A percentile compares a stretch with the other conserved stretches of the same genome.
phyloP scores from a whole-genome alignment of 1,284 basidiomycete species.

The Tranzscheliella williamsii region DNA sequence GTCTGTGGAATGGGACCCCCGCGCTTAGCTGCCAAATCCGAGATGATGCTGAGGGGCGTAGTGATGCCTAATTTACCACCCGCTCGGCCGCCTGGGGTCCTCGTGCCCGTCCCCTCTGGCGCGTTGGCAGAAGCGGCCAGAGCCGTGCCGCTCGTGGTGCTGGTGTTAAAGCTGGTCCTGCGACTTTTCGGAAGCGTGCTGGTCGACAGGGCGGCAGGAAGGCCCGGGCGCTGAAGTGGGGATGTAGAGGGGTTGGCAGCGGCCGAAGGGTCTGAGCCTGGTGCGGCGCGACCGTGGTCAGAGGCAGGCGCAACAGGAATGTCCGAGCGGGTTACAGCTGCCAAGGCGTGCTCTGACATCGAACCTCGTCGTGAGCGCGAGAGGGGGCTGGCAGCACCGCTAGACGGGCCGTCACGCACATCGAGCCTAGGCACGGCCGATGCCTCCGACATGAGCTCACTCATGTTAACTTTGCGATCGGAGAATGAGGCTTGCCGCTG shows the following conservation, averaged over 20 bases:
- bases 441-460: slow-evolving; percentile 53
- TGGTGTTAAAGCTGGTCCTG: slow-evolving; percentile 37
- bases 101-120: slow-evolving; percentile 28
- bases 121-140: slow-evolving; percentile 12
- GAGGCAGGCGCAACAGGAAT: slow-evolving; percentile 45
- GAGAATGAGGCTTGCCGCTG: slow-evolving; percentile 29
- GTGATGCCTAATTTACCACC: slow-evolving; percentile 48
- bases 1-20: slow-evolving; percentile 25
- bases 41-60: slow-evolving; percentile 57
- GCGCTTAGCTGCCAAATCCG: slow-evolving; percentile 56
- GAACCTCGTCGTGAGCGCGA: slow-evolving; percentile 19
- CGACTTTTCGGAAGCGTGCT: slow-evolving; percentile 20
- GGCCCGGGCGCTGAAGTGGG: slow-evolving; percentile 6
- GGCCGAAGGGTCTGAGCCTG: slow-evolving; percentile 5
- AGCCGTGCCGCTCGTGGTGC: slow-evolving; percentile 23
- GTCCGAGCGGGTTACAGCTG: slow-evolving; percentile 11
- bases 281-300: slow-evolving; percentile 36
- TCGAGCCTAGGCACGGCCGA: slow-evolving; percentile 31
- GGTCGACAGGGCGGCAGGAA: slow-evolving; percentile 1
- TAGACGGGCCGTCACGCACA: slow-evolving; percentile 18
- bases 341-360: slow-evolving; percentile 12
- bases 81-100: slow-evolving; percentile 42
- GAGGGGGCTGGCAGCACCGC: slow-evolving; percentile 35
- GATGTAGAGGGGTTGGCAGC: slow-evolving; percentile 15
- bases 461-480: slow-evolving; percentile 48